A percentile compares a stretch with the other conserved stretches of the same genome.
phyloP scores from a whole-genome alignment of 139 green algal species.

The Chlorella ohadii region DNA sequence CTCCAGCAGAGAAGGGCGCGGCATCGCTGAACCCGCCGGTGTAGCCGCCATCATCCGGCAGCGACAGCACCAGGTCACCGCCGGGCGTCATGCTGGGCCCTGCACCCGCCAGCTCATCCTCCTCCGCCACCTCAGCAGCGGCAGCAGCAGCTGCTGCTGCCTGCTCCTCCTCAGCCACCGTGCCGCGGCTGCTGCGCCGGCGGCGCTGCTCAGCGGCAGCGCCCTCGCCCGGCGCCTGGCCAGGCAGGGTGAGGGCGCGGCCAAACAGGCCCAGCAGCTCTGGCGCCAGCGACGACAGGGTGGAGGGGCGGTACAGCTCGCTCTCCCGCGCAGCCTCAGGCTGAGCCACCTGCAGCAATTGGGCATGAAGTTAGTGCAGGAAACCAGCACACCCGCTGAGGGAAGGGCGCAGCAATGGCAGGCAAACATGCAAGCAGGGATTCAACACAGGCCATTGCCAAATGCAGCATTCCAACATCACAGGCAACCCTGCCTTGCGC shows the following conservation, averaged over 20 bases:
- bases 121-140: neutral
- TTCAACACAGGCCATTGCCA: no score
- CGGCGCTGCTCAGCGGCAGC: neutral
- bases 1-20: neutral
- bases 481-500: no score
- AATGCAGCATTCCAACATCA: no score
- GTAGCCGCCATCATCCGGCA: conserved; percentile 7
- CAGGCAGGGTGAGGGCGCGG: conserved; percentile 1
- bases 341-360: conserved; percentile 6
- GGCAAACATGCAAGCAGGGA: neutral
- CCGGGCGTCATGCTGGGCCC: no score
- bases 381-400: no score
- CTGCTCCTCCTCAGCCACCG: conserved; percentile 1
- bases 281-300: conserved; percentile 25
- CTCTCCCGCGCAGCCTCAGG: conserved; percentile 37
- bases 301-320: conserved; percentile 37
- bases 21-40: neutral
- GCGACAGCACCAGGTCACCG: neutral
- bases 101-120: neutral
- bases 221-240: no score
- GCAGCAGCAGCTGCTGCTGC: neutral
- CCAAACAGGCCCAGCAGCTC: conserved; percentile 38
- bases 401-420: neutral
- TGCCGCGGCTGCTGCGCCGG: conserved; percentile 28
- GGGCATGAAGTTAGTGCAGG: neutral